These are phyloP conservation scores for Trichoderma virens DNA, from an alignment of 495 filamentous ascomycete species.

Conservation along the genomic window DNA sequence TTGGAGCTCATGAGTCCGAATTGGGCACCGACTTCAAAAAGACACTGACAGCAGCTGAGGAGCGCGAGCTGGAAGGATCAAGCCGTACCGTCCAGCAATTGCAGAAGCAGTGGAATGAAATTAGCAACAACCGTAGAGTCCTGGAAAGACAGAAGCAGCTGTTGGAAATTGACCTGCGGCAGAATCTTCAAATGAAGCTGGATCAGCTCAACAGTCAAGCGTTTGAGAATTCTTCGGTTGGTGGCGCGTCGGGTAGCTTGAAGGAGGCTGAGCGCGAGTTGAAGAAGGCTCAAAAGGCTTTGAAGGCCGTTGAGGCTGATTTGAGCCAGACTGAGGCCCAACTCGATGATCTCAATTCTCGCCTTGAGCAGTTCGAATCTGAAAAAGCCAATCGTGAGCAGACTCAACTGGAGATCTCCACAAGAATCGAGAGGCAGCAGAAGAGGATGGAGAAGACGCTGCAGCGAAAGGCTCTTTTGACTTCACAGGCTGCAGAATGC, in stretches of 20 bases:
- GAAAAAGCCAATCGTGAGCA: constrained; percentile 59
- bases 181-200: constrained; percentile 75
- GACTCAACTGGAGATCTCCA: constrained; percentile 65
- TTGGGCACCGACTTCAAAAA: constrained; percentile 86
- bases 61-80: constrained; percentile 67
- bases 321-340: constrained; percentile 63
- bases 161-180: constrained; percentile 77
- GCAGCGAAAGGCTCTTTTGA: constrained; percentile 72
- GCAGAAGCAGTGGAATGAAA: constrained; percentile 61
- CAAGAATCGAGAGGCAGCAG: constrained; percentile 77
- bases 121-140: constrained; percentile 66
- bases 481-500: constrained; percentile 67
- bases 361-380: constrained; percentile 54
- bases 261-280: constrained; percentile 78
- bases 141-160: constrained; percentile 69
- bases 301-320: constrained; percentile 55
- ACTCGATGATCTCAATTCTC: constrained; percentile 55
- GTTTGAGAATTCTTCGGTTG: constrained; percentile 54
- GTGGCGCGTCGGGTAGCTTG: constrained; percentile 55
- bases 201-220: constrained; percentile 80
- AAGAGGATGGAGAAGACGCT: constrained; percentile 89
- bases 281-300: constrained; percentile 58
- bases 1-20: constrained; percentile 67
- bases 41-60: constrained; percentile 72
- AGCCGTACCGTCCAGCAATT: constrained; percentile 61